Conservation (phyloP, 2,329 filamentous ascomycete genomes). For the Zymoseptoria brevis region DNA sequence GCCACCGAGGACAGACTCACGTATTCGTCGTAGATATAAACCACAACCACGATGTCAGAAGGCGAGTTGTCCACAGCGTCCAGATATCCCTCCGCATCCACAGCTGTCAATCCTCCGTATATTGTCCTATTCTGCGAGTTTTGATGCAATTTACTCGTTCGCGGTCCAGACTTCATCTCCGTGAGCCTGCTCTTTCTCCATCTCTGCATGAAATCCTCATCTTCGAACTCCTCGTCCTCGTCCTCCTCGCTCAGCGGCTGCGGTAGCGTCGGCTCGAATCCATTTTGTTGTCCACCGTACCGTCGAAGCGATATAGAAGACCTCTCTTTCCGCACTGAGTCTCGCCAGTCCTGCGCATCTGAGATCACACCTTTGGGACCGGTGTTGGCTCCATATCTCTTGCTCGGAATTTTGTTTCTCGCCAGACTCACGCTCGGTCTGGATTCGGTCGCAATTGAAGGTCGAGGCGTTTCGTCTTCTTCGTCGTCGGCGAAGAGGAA, state of each 20-base stretch:
- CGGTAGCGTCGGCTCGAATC: not conserved
- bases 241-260: constrained; percentile 38
- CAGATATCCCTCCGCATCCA: constrained; percentile 88
- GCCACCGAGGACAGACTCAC: constrained; percentile 44
- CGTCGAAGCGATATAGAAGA: not conserved
- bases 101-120: constrained; percentile 72
- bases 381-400: constrained; percentile 62
- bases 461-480: constrained; percentile 23
- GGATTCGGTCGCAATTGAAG: constrained; percentile 41
- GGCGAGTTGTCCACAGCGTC: constrained; percentile 89
- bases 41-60: constrained; percentile 74
- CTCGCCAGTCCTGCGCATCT: constrained; percentile 65
- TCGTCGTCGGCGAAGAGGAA: constrained; percentile 40
- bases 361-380: constrained; percentile 84
- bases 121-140: constrained; percentile 48
- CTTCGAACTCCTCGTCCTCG: constrained; percentile 55
- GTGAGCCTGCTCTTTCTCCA: constrained; percentile 76
- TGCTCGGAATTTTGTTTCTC: constrained; percentile 45
- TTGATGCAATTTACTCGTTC: constrained; percentile 53
- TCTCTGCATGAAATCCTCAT: constrained; percentile 71
- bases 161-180: constrained; percentile 58
- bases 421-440: constrained; percentile 37
- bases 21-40: constrained; percentile 84
- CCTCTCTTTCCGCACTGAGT: constrained; percentile 19
- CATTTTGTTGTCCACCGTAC: not conserved